Percentiles rank a stretch among this genome's conserved stretches.
Conservation (phyloP, 83 land plant species). For the Thuja plicata region DNA sequence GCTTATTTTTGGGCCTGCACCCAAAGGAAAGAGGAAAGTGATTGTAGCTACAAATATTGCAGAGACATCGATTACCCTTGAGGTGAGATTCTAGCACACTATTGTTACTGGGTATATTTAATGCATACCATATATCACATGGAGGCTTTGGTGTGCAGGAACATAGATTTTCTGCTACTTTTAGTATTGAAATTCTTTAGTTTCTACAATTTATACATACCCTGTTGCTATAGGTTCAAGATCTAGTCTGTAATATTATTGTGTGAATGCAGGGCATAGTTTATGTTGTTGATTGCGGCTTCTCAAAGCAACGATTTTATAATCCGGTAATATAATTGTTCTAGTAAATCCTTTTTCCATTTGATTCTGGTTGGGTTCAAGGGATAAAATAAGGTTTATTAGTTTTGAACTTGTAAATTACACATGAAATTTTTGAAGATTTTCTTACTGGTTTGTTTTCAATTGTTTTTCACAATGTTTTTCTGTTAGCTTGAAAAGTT, state of each 20-base stretch:
- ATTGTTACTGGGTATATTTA: neutral
- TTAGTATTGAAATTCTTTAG: neutral
- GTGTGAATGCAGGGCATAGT: constrained; percentile 72
- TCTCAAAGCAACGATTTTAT: constrained; percentile 89
- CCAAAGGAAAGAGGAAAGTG: constrained; percentile 90
- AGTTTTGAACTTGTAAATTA: neutral
- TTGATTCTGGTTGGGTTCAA: neutral
- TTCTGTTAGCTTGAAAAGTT: neutral
- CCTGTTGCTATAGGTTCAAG: neutral
- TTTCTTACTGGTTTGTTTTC: neutral
- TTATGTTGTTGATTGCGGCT: constrained; percentile 92
- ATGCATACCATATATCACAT: neutral
- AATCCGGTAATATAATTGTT: constrained; percentile 64
- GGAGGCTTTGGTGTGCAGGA: neutral
- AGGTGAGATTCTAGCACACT: constrained; percentile 37
- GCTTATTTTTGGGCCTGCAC: constrained; percentile 74
- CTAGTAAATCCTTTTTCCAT: neutral
- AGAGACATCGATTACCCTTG: constrained; percentile 93
- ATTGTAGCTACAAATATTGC: constrained; percentile 91
- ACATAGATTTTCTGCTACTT: neutral
- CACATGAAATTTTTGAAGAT: neutral
- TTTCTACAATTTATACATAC: neutral
- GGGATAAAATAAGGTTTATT: neutral
- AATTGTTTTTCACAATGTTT: neutral
- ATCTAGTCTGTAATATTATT: neutral